Evolutionary conservation across 1,139 yeast species (phyloP), one percentile per base, ranked within the genome.

Genomic region (Yamadazyma songkhlaensis): DNA sequence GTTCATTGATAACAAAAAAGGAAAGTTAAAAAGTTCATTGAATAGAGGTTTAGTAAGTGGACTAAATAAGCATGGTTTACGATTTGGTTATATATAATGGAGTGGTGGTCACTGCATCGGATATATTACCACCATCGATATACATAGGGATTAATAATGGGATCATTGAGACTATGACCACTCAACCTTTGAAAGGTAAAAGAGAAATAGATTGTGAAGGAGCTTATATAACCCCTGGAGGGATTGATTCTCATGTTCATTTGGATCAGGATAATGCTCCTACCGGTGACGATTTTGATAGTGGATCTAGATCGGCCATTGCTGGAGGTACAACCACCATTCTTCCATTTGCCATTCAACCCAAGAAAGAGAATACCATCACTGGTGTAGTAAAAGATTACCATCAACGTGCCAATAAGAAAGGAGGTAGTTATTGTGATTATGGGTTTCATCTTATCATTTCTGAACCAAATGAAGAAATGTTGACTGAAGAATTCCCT

Each of bases 281-380:
- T 0, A 88, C 83, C 37, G 85, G 95, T 90, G 95, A 85, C 58
- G 94, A 94, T 3, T 85, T 85, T 54, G 89, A 78, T 32, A 79
- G 88, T 0, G 95, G 95, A 1, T 84, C 95, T 1, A 78, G 77
- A 52, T 82, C 92, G 4, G 95, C 95, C 1, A 87, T 88, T 2
- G 72, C 87, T 6, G 77, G 77, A 29, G 77, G 77, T 9, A 72
- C 74, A 3, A 72, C 77, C 4, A 62, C 74, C 0, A 54, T 72
- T 34, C 53, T 69, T 38, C 62, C 67, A 10, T 65, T 71, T 57
- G 74, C 74, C 15, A 55, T 65, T 20, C 76, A 70, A 43, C 55
- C 59, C 11, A 59, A 57, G 37, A 57, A 59, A 24, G 54, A 55
- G n/a, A 43, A 39, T 34, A 51, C 57, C 21, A 46, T 51, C 12